Conservation (phyloP, 1,284 basidiomycete genomes). For the Schizophyllum amplum region DNA sequence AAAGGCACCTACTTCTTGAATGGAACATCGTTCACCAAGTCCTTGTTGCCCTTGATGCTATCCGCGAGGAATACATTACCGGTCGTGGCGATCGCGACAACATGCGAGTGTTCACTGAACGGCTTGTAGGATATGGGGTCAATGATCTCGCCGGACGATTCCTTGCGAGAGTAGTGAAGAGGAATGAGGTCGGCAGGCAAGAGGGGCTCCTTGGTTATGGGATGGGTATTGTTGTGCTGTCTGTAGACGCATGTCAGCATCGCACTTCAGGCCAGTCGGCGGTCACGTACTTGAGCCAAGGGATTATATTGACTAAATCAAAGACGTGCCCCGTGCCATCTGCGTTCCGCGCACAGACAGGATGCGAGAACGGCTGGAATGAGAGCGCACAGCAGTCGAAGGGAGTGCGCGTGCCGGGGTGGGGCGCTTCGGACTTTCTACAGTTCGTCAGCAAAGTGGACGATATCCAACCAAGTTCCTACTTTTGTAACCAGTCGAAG, state of each 20-base stretch:
- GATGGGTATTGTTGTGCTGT: conserved; percentile 74
- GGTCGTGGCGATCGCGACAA: conserved; percentile 83
- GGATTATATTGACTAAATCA: conserved; percentile 84
- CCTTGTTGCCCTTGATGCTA: conserved; percentile 82
- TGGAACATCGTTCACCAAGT: conserved; percentile 78
- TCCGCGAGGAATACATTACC: conserved; percentile 90
- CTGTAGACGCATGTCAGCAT: conserved; percentile 27
- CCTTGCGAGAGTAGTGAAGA: conserved; percentile 80
- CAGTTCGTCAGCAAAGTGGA: conserved; percentile 3
- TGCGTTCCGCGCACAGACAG: conserved; percentile 77
- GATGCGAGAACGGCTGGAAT: conserved; percentile 85
- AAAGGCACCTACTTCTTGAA: conserved; percentile 65
- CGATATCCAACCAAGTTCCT: conserved; percentile 19
- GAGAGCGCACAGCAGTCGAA: conserved; percentile 92
- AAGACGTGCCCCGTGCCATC: conserved; percentile 81
- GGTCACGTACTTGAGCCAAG: conserved; percentile 78
- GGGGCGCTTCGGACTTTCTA: conserved; percentile 61
- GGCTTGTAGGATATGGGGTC: conserved; percentile 93
- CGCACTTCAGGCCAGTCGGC: conserved; percentile 1
- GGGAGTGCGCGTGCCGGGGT: conserved; percentile 59
- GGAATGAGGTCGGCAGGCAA: conserved; percentile 76
- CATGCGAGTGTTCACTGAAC: conserved; percentile 86
- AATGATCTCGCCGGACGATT: conserved; percentile 72
- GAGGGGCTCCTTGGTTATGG: conserved; percentile 81
- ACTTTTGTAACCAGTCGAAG: conserved; percentile 71